A percentile compares a stretch with the other conserved stretches of the same genome.
phyloP scores from a whole-genome alignment of 2,329 filamentous ascomycete genomes.

The Eutypella sp. region DNA sequence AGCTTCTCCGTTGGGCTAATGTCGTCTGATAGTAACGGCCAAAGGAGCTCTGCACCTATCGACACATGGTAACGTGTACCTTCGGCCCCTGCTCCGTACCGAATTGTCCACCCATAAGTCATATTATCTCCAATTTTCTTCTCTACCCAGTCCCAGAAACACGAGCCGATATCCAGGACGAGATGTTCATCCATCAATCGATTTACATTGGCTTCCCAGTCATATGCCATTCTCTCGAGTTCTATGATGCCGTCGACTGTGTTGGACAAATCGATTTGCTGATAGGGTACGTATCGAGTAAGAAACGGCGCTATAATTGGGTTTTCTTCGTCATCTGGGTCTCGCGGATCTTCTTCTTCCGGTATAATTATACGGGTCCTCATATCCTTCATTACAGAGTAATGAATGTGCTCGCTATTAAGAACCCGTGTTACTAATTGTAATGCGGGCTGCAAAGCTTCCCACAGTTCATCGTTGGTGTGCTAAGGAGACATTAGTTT shows the following conservation, averaged over 20 bases:
- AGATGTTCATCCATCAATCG: conserved; percentile 3
- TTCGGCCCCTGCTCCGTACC: fast-evolving
- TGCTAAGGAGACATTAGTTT: conserved; percentile 3
- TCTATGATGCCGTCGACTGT: conserved; percentile 5
- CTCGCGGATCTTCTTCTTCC: background rate
- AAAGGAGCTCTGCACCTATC: conserved; percentile 20
- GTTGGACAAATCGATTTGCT: conserved; percentile 7
- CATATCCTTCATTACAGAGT: conserved; percentile 16
- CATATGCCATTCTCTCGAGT: conserved; percentile 7
- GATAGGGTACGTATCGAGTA: conserved; percentile 3
- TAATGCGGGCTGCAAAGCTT: conserved; percentile 21
- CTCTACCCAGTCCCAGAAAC: background rate
- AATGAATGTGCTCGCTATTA: conserved; percentile 3
- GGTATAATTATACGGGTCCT: conserved; percentile 14
- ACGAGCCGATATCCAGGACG: conserved; percentile 10
- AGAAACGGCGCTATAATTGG: conserved; percentile 3
- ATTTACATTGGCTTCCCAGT: conserved; percentile 10
- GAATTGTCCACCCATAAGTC: conserved; percentile 10
- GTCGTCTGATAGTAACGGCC: conserved; percentile 20
- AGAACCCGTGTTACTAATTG: conserved; percentile 16
- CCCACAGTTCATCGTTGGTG: conserved; percentile 21
- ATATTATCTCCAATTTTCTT: background rate
- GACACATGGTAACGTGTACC: background rate
- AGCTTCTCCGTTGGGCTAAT: conserved; percentile 24
- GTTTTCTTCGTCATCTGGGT: background rate